Base-by-base conservation (phyloP, 2,329 filamentous ascomycete species). In the Epichloe elymi region DNA sequence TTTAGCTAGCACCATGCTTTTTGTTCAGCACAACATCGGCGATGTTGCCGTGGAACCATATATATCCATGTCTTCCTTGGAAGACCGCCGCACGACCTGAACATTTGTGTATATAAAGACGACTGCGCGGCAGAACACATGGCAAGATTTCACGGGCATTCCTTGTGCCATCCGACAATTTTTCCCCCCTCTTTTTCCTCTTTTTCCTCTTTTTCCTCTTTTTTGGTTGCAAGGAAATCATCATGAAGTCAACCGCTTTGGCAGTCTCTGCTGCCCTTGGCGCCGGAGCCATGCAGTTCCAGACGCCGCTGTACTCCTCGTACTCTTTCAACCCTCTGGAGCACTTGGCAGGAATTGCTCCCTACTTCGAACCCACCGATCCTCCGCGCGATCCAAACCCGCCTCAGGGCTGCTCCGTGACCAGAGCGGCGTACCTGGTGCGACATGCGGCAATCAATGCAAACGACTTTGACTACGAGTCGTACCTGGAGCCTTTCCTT, bases 391-490 rank as follows among this genome's bases (percentile, higher is more conserved):
- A 53, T 23, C 51, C 51, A 11, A 41, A 48, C 2, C 60, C 71
- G 4, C 76, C 76, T 0, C 70, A 72, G 51, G 71, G 75, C 10
- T 80, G 77, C 61, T 70, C 68, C 0, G 65, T 74, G 1, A 71
- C 68, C 0, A 70, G 72, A 30, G 76, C 76, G 0, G 74, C 76
- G 2, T 80, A 80, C 60, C 66, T 80, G 0, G 70, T 74, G 15
- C 76, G 78, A n/a, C 78, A 80, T 56, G 76, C 76, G 0, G 76
- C 78, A 37, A 80, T 80, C 51, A 79, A 79, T 57, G 74, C 74
- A 55, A 80, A 80, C 54, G 76, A 80, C 57, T 76, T 73, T 52
- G 78, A 81, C 58, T 79, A 73, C 46, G 75, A 79, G 54, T 67
- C 70, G 39, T 80, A 79, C 56, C 75, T 80, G 20, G 70, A 76